Evolutionary conservation across 2,329 filamentous ascomycete genomes (phyloP), one percentile per base, ranked within the genome.

Genomic region (Zymoseptoria pseudotritici): DNA sequence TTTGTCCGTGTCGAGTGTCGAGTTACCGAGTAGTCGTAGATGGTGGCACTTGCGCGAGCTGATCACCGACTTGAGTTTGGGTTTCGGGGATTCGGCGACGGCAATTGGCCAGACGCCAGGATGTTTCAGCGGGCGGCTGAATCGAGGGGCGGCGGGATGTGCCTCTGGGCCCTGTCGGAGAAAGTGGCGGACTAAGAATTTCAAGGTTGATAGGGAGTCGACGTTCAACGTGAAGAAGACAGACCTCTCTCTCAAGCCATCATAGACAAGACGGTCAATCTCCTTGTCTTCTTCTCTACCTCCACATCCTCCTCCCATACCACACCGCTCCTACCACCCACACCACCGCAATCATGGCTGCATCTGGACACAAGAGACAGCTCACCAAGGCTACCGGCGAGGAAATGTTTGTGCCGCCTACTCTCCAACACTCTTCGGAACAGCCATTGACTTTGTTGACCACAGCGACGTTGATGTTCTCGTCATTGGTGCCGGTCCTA

Each of bases 401-500:
- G 65, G 69, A 72, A 65, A 68, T 72, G 70, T 71, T 55, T 53
- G 69, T 59, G 11, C 19, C 20, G 7, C 7, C 36, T 17, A 13
- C n/a, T 17, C 36, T 17, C 19, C 22, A 26, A 21, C 1, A 13
- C 36, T 17, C 36, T 46, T 46, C 36, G 36, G 13, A 22, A 53
- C 52, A n/a, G 17, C 20, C 17, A 24, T 24, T 24, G n/a, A 24
- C 52, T 21, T 10, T 31, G 1, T 29, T 49, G 50, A 49, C 10
- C 26, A 53, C 77, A 95, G 91, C 77, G 87, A 91, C 73, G 91
- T 97, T 76, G 94, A 99, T 79, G 89, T 99, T 70, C 90, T 99
- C 75, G 87, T 99, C 78, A 97, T 97, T 81, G 94, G 94, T 74
- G 93, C 93, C 79, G 94, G 94, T 74, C 94, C 94, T 71, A 97